Percentiles rank a stretch among this genome's conserved stretches.
Conservation (phyloP, 108 stramenopile species). For the Mayamaea pseudoterrestris region DNA sequence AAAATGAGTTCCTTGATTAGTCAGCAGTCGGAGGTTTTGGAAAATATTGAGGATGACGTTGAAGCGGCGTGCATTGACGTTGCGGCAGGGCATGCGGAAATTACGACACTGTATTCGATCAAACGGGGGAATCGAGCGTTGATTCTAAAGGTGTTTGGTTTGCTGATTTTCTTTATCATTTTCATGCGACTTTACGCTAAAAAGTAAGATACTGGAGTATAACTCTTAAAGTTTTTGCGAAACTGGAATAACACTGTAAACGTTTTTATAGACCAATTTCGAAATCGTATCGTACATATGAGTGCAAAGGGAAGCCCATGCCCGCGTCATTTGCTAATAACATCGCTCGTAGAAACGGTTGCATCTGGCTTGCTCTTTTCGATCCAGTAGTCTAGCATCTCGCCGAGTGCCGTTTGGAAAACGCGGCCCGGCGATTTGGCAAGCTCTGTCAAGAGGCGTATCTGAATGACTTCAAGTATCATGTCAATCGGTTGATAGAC, state of each 20-base stretch:
- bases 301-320: too few relatives aligned
- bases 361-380: not conserved
- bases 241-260: too few relatives aligned
- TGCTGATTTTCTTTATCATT: constrained; percentile 75
- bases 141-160: constrained; percentile 73
- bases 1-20: constrained; percentile 64
- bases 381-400: constrained; percentile 24
- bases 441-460: constrained; percentile 36
- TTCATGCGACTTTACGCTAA: constrained; percentile 72
- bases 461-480: constrained; percentile 23
- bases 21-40: constrained; percentile 68
- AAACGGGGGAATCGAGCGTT: constrained; percentile 79
- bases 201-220: constrained; percentile 10
- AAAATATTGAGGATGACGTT: constrained; percentile 83
- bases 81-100: constrained; percentile 64
- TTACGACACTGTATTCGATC: constrained; percentile 54
- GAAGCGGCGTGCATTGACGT: constrained; percentile 64
- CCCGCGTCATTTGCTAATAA: too few relatives aligned
- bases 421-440: constrained; percentile 38
- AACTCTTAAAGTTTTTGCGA: too few relatives aligned
- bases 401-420: constrained; percentile 43
- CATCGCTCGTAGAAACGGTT: too few relatives aligned
- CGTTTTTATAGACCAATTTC: too few relatives aligned
- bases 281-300: too few relatives aligned
- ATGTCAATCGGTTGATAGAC: constrained; percentile 35